Conservation (phyloP, 1,139 yeast genomes). For the Hyphopichia khmerensis region DNA sequence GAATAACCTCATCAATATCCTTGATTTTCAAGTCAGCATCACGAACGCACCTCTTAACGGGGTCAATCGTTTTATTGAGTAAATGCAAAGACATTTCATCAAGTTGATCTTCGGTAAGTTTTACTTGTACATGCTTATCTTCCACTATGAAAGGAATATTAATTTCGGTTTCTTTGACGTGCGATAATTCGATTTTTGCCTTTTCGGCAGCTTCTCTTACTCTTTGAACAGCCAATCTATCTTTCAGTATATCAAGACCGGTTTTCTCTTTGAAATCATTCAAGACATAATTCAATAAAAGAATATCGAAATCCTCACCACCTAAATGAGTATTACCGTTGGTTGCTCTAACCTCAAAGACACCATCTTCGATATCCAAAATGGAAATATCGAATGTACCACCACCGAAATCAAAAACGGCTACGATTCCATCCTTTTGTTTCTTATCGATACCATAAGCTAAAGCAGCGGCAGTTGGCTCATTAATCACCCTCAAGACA, state of each 20-base stretch:
- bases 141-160: constrained; percentile 62
- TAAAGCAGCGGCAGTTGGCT: constrained; percentile 81
- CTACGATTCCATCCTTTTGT: constrained; percentile 59
- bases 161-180: constrained; percentile 52
- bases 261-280: constrained; percentile 43
- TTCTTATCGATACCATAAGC: constrained; percentile 68
- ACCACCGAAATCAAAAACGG: constrained; percentile 82
- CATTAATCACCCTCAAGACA: constrained; percentile 69
- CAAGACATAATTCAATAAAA: constrained; percentile 54
- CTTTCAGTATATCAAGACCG: constrained; percentile 45
- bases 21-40: constrained; percentile 65
- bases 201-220: constrained; percentile 71
- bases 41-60: constrained; percentile 64
- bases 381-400: constrained; percentile 83
- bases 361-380: constrained; percentile 77
- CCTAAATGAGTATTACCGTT: constrained; percentile 84
- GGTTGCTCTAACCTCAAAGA: constrained; percentile 79
- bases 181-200: constrained; percentile 70
- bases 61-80: constrained; percentile 61
- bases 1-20: constrained; percentile 68
- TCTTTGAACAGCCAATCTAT: constrained; percentile 59
- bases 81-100: constrained; percentile 62
- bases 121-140: constrained; percentile 50
- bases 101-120: constrained; percentile 59
- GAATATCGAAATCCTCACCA: constrained; percentile 77